Conservation (phyloP, 164 flowering plant species). For the Sextonia rubra region DNA sequence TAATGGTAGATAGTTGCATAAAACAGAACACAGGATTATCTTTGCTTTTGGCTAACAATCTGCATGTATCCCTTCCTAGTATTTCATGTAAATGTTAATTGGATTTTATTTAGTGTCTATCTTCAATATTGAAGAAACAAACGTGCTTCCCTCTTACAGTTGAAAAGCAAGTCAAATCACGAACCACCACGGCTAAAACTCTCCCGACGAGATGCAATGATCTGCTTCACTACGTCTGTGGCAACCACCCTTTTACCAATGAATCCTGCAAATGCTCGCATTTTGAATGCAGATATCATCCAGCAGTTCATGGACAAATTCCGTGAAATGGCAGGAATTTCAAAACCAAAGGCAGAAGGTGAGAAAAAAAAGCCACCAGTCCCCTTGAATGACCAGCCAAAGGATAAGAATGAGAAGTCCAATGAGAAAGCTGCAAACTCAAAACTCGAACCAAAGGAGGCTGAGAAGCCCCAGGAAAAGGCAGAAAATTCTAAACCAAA, state of each 20-base stretch:
- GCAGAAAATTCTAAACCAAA: slow-evolving; percentile 30
- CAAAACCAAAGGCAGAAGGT: slow-evolving; percentile 21
- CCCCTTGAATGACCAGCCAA: slow-evolving; percentile 6
- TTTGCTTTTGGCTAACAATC: no score
- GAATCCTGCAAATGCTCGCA: slow-evolving; percentile 38
- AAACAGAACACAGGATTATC: no score
- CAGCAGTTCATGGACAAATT: slow-evolving; percentile 30
- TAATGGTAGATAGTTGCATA: neutral
- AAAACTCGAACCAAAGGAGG: neutral
- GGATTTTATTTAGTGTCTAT: neutral
- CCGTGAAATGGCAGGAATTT: slow-evolving; percentile 30
- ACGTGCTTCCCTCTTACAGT: slow-evolving; percentile 14
- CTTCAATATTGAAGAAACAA: neutral
- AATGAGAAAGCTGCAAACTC: neutral
- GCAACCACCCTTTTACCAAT: slow-evolving; percentile 18
- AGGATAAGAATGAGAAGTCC: neutral
- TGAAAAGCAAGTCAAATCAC: slow-evolving; percentile 5
- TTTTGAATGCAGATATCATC: slow-evolving; percentile 24
- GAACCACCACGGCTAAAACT: slow-evolving; percentile 1
- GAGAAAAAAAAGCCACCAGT: slow-evolving; percentile 7
- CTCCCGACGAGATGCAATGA: slow-evolving; percentile 36
- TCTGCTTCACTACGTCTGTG: slow-evolving; percentile 12
- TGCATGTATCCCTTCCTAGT: neutral
- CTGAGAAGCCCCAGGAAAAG: slow-evolving; percentile 26
- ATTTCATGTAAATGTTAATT: neutral